Evolutionary conservation across 495 filamentous ascomycete species (phyloP), one percentile per base, ranked within the genome.

Genomic region (Hyaloscypha variabilis): DNA sequence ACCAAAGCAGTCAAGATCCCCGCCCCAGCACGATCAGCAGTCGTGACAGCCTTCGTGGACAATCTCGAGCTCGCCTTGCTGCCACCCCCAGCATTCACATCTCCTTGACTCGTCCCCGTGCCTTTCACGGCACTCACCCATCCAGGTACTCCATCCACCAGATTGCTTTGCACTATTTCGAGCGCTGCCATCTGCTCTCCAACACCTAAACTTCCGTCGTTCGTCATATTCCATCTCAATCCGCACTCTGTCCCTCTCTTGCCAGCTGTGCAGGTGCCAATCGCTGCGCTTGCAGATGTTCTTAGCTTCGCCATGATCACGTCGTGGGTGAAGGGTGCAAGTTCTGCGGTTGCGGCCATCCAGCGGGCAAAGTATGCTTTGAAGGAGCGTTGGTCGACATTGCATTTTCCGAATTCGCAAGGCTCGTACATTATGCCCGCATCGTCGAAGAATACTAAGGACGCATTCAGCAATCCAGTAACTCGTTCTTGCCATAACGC

Each of bases 361-460:
- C 91, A 96, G n/a, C 93, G 89, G 21, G 90, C 76, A n/a, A 94
- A 78, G 76, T 94, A 96, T 36, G 90, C 91, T 75, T 95, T 96
- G 86, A 94, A 96, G 36, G 88, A 91, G 36, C 85, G 82, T 78
- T 93, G 91, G 72, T 95, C 91, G 42, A 86, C 83, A 73, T 92
- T 87, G 77, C 92, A 94, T 10, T 70, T 78, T 49, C 77, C 72
- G 36, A 71, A 75, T 73, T 95, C 92, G 79, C 92, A 96, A 14
- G 85, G 83, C 75, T 95, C 92, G 67, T 82, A 85, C 81, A 90
- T 85, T 69, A 87, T 76, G 67, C 85, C 79, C 11, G 10, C 0
- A 8, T 82, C 75, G 1, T 73, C 69, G 70, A 87, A 89, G 78
- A 90, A 90, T 61, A 79, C 70, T 4, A 67, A 55, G 0, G 4